Conservation (phyloP, 805 yeast species). For the Candida rishiriensis region DNA sequence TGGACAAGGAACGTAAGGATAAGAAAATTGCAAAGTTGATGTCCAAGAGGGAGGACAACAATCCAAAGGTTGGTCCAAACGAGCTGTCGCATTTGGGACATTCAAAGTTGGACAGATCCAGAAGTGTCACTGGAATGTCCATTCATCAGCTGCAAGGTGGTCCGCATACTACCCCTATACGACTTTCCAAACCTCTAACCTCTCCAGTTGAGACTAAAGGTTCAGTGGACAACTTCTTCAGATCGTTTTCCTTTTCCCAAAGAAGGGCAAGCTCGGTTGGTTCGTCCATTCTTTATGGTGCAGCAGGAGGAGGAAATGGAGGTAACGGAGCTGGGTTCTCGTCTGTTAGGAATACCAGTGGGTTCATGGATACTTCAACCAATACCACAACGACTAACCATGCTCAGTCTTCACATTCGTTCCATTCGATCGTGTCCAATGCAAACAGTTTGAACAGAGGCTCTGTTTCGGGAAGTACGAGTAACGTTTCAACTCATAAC, state of each 20-base stretch:
- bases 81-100: no score
- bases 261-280: conserved; percentile 16
- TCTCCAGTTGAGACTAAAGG: conserved; percentile 36
- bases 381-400: no score
- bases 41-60: conserved; percentile 17
- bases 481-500: background rate
- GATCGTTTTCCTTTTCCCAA: conserved; percentile 32
- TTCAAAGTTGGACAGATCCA: conserved; percentile 13
- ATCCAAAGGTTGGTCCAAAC: conserved; percentile 2
- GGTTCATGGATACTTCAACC: no score
- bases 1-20: conserved; percentile 34
- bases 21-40: conserved; percentile 19
- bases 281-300: conserved; percentile 3
- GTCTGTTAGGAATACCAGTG: no score
- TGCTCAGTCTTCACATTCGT: background rate
- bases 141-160: background rate
- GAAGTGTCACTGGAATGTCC: conserved; percentile 10
- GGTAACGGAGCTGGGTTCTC: background rate
- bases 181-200: conserved; percentile 45
- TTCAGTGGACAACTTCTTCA: conserved; percentile 31
- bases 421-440: background rate
- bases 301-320: background rate
- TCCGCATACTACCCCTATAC: conserved; percentile 29
- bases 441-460: background rate
- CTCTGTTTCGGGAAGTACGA: background rate